phyloP scores from a whole-genome alignment of 2,329 filamentous ascomycete species.

The Neonectria faginata region DNA sequence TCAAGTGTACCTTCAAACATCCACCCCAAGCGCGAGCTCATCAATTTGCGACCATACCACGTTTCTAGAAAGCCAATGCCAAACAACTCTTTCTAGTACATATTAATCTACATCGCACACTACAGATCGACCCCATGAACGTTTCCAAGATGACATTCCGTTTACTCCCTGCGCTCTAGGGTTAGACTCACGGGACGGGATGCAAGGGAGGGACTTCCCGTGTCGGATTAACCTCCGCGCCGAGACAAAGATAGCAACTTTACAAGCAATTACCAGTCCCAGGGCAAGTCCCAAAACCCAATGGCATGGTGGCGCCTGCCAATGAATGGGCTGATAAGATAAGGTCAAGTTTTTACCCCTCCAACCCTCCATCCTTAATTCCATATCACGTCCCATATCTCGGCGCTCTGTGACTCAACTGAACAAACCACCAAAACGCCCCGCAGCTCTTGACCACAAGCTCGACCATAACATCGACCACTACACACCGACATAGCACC shows the following conservation, averaged over 20 bases:
- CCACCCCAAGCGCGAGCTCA: slow-evolving; percentile 8
- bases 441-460: slow-evolving; percentile 16
- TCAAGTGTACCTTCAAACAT: not conserved
- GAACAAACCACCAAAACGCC: slow-evolving; percentile 16
- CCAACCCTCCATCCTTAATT: slow-evolving; percentile 8
- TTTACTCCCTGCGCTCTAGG: not conserved
- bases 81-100: not conserved
- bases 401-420: slow-evolving; percentile 7
- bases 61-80: slow-evolving; percentile 3
- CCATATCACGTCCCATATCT: slow-evolving; percentile 7
- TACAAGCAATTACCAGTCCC: not conserved
- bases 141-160: not conserved
- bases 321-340: slow-evolving; percentile 12
- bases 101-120: not conserved
- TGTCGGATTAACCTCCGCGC: slow-evolving; percentile 9
- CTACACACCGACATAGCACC: not conserved
- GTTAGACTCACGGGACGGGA: not conserved
- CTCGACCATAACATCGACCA: slow-evolving; percentile 10
- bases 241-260: slow-evolving; percentile 5
- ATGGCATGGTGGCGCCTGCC: not conserved
- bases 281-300: slow-evolving; percentile 5
- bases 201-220: not conserved
- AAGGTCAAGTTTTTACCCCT: slow-evolving; percentile 13
- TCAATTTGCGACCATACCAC: slow-evolving; percentile 14
- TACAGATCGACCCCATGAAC: slow-evolving; percentile 2